These are phyloP conservation scores for Arthrobotrys pseudoclavata DNA, from an alignment of 2,329 filamentous ascomycete species.

Conservation along the genomic window DNA sequence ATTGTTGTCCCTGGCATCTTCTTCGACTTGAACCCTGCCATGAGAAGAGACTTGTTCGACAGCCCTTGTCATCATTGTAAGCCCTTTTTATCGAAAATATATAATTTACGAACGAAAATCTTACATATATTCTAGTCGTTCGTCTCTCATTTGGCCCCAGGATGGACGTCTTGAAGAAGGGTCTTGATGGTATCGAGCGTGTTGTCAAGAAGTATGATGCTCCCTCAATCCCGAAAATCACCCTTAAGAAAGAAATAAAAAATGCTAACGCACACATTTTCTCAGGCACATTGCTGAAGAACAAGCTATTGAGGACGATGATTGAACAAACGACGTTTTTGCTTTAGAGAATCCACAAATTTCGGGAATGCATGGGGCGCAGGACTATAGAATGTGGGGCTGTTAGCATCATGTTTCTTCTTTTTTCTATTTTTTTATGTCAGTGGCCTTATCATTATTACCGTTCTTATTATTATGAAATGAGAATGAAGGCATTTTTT, in stretches of 20 bases:
- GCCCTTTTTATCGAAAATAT: neutral
- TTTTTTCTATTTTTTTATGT: neutral
- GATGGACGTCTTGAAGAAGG: constrained; percentile 82
- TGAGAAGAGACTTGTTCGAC: constrained; percentile 91
- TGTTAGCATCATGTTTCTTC: constrained; percentile 6
- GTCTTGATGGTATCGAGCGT: constrained; percentile 86
- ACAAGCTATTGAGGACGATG: constrained; percentile 42
- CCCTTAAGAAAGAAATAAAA: neutral
- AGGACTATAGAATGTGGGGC: constrained; percentile 23
- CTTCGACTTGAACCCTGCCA: constrained; percentile 93
- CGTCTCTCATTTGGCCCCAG: constrained; percentile 86
- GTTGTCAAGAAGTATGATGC: constrained; percentile 77
- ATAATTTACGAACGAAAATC: neutral
- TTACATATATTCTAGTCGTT: constrained; percentile 71
- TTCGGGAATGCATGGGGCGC: constrained; percentile 17
- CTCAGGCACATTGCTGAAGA: constrained; percentile 39
- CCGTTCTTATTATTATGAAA: constrained; percentile 1
- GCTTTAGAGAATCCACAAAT: constrained; percentile 13
- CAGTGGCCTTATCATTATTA: neutral
- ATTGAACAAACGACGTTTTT: constrained; percentile 1
- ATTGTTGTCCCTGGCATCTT: constrained; percentile 98
- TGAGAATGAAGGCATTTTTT: constrained; percentile 17
- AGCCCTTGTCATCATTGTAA: constrained; percentile 71
- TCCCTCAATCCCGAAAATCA: neutral
- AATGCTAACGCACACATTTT: neutral